Conservation (phyloP, 257 asterid species). For the Solanum chaucha region DNA sequence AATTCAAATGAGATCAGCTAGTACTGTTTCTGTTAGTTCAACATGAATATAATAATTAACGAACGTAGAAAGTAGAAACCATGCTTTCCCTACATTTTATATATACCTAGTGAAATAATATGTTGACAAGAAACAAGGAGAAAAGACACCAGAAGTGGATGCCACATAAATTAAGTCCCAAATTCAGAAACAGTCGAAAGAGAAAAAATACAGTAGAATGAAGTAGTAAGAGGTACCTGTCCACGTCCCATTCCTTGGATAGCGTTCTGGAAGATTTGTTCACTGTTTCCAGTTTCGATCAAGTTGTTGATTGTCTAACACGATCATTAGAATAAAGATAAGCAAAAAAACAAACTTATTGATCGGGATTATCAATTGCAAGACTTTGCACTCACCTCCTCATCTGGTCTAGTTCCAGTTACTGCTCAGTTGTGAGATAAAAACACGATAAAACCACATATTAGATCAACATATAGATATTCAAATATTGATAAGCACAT, state of each 20-base stretch:
- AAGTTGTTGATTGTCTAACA: conserved; percentile 70
- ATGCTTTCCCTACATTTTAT: background rate
- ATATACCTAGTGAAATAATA: background rate
- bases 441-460: background rate
- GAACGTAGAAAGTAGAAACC: background rate
- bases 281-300: conserved; percentile 81
- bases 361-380: background rate
- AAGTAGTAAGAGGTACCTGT: conserved; percentile 32
- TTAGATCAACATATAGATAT: background rate
- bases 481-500: background rate
- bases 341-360: background rate
- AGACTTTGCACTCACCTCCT: conserved; percentile 42
- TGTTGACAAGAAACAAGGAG: background rate
- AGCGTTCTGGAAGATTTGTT: conserved; percentile 79
- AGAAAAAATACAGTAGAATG: background rate
- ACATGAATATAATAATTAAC: background rate
- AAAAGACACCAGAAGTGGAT: background rate
- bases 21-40: background rate
- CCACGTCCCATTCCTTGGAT: conserved; percentile 76
- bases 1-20: background rate
- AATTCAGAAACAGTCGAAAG: background rate
- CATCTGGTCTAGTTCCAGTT: conserved; percentile 82
- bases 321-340: conserved; percentile 5
- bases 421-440: conserved; percentile 29
- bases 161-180: background rate